Base-by-base conservation (phyloP, 179 eudicot species). In the Beta macrorhiza region DNA sequence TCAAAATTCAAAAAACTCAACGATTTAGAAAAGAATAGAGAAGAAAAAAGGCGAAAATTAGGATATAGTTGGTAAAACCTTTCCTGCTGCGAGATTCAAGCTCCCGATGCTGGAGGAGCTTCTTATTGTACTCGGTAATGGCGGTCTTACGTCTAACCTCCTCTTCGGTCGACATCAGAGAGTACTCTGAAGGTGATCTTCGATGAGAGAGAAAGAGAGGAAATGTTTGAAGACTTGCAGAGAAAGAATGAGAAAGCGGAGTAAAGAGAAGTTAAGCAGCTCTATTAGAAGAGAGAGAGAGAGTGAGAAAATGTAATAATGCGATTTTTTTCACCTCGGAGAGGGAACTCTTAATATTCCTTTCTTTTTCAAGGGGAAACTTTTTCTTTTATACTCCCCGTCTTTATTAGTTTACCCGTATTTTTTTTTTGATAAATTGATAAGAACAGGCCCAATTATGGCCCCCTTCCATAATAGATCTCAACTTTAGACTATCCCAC, bases 21-120 rank as follows among this genome's bases (percentile, higher is more conserved):
- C 25, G 71, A 8, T 32, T 22, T 64, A 63, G 16, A 20, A 29
- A 17, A 63, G 63, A 75, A 77, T 63, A 79, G 84, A 37, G 42
- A 1, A 37, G 42, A 37, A 37, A 37, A 37, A 37, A 37, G 87
- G 83, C 77, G 78, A 73, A 64, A 69, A 29, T 8, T 22, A 37
- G 44, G 69, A 65, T 65, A 11, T 65, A 65, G 69, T 11, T 10
- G 42, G 70, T 17, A 19, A 52, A 7, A 97, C 98, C 97, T 88
- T 89, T 87, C 4, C 97, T 92, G 67, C 88, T 94, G 59, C 98
- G 87, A 69, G 97, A 90, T 20, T 96, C 97, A 77, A 92, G 93
- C 76, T 94, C 99, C 51, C 91, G 96, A 73, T 94, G 97, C 74
- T 86, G 89, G 15, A 96, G 97, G 0, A 91, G 89, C 89, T 94